These are phyloP conservation scores for Penicillium mononematosum DNA, from an alignment of 495 filamentous ascomycete genomes.

Conservation along the genomic window DNA sequence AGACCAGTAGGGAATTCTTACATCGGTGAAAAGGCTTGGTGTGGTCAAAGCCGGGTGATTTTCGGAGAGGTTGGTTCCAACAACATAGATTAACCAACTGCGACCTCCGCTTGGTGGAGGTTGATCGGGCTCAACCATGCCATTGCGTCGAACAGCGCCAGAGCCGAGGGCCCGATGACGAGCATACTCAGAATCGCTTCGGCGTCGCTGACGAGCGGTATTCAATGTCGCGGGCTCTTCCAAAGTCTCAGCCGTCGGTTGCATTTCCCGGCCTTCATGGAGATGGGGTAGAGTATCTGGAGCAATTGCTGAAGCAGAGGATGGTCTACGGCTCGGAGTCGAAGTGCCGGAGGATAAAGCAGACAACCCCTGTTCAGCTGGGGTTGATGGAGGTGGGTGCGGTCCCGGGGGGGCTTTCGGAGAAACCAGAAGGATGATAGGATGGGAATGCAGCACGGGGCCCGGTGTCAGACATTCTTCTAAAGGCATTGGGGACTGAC, in stretches of 20 bases:
- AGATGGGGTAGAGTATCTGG: slow-evolving; percentile 37
- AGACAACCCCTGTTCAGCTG: slow-evolving; percentile 60
- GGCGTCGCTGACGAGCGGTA: slow-evolving; percentile 51
- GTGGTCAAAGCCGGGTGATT: slow-evolving; percentile 76
- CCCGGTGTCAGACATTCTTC: slow-evolving; percentile 41
- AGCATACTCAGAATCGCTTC: slow-evolving; percentile 63
- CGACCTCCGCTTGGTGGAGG: slow-evolving; percentile 50
- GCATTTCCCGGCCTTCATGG: slow-evolving; percentile 34
- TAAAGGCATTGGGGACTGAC: slow-evolving; percentile 26
- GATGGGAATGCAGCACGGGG: slow-evolving; percentile 27
- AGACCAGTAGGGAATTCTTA: slow-evolving; percentile 29
- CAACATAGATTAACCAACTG: slow-evolving; percentile 79
- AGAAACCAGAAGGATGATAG: slow-evolving; percentile 41
- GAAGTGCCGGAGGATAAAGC: slow-evolving; percentile 56
- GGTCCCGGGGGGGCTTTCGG: slow-evolving; percentile 61
- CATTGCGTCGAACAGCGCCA: slow-evolving; percentile 62
- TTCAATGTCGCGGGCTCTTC: slow-evolving; percentile 29
- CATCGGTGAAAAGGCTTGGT: slow-evolving; percentile 73
- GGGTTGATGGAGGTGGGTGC: slow-evolving; percentile 66
- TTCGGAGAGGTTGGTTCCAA: slow-evolving; percentile 72
- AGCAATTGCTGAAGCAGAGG: slow-evolving; percentile 50
- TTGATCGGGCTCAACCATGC: slow-evolving; percentile 65
- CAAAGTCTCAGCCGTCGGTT: slow-evolving; percentile 31
- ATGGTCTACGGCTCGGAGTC: slow-evolving; percentile 54
- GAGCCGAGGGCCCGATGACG: slow-evolving; percentile 60